These are phyloP conservation scores for Saururus chinensis DNA, from an alignment of 164 flowering plant species.

Conservation along the genomic window DNA sequence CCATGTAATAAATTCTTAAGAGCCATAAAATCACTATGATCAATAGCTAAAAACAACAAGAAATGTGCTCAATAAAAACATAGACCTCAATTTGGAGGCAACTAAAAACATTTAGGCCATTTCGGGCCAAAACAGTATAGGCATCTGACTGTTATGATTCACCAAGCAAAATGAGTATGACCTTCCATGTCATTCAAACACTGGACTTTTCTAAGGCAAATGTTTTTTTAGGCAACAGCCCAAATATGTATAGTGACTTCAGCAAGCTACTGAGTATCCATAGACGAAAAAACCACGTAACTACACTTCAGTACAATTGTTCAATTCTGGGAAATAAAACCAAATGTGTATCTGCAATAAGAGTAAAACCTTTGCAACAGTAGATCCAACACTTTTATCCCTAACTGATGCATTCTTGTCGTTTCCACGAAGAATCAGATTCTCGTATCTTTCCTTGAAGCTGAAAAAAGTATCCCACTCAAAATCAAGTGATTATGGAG, in stretches of 20 bases:
- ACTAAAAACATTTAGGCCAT: background rate
- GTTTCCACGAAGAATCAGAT: constrained; percentile 74
- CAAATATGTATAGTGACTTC: background rate
- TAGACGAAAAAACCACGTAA: background rate
- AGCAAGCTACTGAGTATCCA: too few relatives aligned
- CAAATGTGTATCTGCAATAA: background rate
- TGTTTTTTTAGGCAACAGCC: too few relatives aligned
- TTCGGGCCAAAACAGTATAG: background rate
- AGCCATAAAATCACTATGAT: background rate
- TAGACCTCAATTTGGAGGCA: background rate
- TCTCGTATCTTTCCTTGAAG: constrained; percentile 73
- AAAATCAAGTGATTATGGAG: constrained; percentile 3
- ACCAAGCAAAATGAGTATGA: background rate
- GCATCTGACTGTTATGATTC: background rate
- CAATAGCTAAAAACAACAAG: background rate
- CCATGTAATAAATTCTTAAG: background rate
- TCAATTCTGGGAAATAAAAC: background rate
- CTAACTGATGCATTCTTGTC: constrained; percentile 90
- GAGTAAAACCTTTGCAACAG: constrained; percentile 74
- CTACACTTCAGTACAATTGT: background rate
- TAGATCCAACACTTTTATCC: constrained; percentile 74
- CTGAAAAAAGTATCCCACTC: constrained; percentile 22
- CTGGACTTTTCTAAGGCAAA: too few relatives aligned
- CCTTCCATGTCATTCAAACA: too few relatives aligned
- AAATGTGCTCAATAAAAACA: background rate